Percentiles rank a stretch among this genome's conserved stretches.
Conservation (phyloP, 1,284 basidiomycete genomes). For the Moesziomyces aphidis region DNA sequence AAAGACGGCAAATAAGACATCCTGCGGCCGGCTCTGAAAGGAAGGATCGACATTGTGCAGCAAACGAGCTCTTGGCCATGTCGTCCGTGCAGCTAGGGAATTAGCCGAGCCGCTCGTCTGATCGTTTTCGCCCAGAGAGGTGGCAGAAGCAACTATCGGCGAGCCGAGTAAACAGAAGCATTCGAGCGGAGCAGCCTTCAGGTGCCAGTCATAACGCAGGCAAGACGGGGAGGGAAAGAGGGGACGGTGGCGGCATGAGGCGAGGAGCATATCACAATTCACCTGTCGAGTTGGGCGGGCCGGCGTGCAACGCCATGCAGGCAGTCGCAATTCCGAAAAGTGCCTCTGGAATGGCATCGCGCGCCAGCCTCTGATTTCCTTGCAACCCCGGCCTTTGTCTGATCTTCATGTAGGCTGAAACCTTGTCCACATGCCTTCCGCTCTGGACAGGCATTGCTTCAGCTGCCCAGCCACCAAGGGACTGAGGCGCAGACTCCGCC, state of each 20-base stretch:
- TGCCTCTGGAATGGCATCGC: conserved; percentile 23
- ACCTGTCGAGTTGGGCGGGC: conserved; percentile 37
- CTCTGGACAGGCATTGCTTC: no score
- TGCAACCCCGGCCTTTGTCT: no score
- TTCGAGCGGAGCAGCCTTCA: neutral
- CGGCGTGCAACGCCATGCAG: neutral
- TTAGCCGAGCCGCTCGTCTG: conserved; percentile 1
- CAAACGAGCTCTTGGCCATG: conserved; percentile 3
- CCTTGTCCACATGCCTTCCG: no score
- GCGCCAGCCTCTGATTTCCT: neutral
- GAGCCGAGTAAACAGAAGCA: conserved; percentile 11
- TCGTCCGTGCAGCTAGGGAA: conserved; percentile 2
- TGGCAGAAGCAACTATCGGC: neutral
- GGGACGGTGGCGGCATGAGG: conserved; percentile 10
- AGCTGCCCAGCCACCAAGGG: no score
- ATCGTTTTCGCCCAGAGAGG: neutral
- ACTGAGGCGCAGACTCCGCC: no score
- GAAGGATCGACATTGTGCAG: conserved; percentile 32
- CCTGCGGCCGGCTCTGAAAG: conserved; percentile 17
- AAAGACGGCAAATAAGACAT: conserved; percentile 23
- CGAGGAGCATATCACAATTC: conserved; percentile 32
- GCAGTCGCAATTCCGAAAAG: conserved; percentile 1
- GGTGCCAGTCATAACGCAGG: no score
- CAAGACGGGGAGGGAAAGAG: neutral
- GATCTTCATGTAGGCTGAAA: no score